Conservation (phyloP, 2,329 filamentous ascomycete species). For the Cercospora sesami region DNA sequence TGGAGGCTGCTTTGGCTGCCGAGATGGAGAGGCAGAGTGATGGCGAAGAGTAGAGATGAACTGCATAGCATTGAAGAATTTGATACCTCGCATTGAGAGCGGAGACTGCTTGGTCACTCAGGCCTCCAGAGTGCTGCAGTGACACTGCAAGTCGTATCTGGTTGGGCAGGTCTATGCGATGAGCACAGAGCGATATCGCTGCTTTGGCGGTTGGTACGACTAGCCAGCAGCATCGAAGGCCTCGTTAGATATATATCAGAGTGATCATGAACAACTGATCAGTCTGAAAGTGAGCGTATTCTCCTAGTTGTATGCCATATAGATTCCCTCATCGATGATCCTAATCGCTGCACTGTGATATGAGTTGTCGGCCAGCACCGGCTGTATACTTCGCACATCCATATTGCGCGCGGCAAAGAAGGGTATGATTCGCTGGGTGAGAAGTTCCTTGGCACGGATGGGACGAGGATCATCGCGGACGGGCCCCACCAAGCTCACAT, state of each 20-base stretch:
- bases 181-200: conserved; percentile 3
- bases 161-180: background rate
- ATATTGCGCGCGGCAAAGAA: background rate
- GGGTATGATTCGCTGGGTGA: background rate
- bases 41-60: conserved; percentile 35
- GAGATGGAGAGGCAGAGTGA: conserved; percentile 43
- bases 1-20: conserved; percentile 57
- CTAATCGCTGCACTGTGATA: background rate
- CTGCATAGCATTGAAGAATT: background rate
- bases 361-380: background rate
- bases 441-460: background rate
- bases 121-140: background rate
- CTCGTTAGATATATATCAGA: no score
- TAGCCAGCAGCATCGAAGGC: background rate
- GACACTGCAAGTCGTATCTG: background rate
- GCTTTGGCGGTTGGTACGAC: background rate
- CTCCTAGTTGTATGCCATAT: background rate
- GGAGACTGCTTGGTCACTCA: background rate
- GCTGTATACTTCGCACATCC: background rate
- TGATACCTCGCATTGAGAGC: background rate
- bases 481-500: background rate
- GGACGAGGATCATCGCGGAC: background rate
- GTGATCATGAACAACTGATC: background rate
- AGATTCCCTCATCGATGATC: background rate
- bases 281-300: background rate